These are phyloP conservation scores for Sodiomyces alkalinus DNA, from an alignment of 2,329 filamentous ascomycete species.

Conservation along the genomic window DNA sequence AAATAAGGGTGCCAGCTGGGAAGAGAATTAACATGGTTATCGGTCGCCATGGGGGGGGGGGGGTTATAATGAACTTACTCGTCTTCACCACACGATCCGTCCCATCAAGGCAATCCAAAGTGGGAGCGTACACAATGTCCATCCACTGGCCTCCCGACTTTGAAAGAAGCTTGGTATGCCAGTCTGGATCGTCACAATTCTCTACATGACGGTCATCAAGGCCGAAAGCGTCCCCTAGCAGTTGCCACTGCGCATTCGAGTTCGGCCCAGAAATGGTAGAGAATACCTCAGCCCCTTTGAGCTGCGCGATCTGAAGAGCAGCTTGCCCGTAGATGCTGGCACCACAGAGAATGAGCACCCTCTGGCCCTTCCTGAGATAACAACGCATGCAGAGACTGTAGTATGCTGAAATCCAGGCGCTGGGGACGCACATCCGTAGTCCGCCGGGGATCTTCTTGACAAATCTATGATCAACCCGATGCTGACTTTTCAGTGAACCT, in stretches of 20 bases:
- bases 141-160: constrained; percentile 7
- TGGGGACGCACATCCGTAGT: constrained; percentile 16
- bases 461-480: constrained; percentile 19
- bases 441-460: constrained; percentile 14
- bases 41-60: neutral
- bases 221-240: constrained; percentile 17
- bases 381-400: constrained; percentile 21
- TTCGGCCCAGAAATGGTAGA: constrained; percentile 20
- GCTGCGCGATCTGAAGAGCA: constrained; percentile 23
- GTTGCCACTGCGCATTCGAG: constrained; percentile 17
- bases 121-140: constrained; percentile 31
- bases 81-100: neutral
- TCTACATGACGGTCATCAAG: constrained; percentile 16
- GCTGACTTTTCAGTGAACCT: constrained; percentile 19
- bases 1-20: constrained; percentile 1
- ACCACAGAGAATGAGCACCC: constrained; percentile 27
- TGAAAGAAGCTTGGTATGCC: constrained; percentile 3
- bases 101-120: constrained; percentile 11
- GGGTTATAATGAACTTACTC: neutral
- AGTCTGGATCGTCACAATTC: constrained; percentile 2
- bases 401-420: constrained; percentile 24
- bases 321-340: constrained; percentile 27
- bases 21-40: neutral
- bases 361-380: constrained; percentile 12
- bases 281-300: constrained; percentile 23